Conservation (phyloP, 306 rosid species). For the Sophora flavescens region DNA sequence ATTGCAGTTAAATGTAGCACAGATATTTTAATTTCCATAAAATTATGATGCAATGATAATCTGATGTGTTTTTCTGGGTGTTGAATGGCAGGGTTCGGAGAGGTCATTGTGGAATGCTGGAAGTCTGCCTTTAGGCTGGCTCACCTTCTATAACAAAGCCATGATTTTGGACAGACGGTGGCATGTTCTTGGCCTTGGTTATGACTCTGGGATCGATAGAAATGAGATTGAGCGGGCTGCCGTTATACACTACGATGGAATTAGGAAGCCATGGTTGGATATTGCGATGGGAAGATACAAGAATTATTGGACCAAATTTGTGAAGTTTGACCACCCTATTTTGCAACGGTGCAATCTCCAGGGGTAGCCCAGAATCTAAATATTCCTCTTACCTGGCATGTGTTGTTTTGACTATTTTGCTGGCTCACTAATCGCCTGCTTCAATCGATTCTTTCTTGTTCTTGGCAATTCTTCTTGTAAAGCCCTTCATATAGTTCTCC, state of each 20-base stretch:
- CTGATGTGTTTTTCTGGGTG: constrained; percentile 40
- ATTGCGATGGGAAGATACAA: constrained; percentile 74
- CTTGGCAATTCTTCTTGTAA: constrained; percentile 69
- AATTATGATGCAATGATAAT: constrained; percentile 22
- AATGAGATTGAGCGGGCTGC: constrained; percentile 74
- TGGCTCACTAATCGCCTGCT: constrained; percentile 48
- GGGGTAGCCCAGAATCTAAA: constrained; percentile 51
- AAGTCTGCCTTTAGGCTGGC: constrained; percentile 92
- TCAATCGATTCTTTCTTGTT: constrained; percentile 60
- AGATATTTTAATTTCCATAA: constrained; percentile 7
- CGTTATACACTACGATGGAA: constrained; percentile 89
- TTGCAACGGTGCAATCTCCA: constrained; percentile 93
- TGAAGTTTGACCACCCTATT: constrained; percentile 67
- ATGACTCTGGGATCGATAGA: constrained; percentile 53
- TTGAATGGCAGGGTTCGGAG: constrained; percentile 67
- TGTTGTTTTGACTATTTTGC: constrained; percentile 32
- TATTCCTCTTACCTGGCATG: constrained; percentile 22
- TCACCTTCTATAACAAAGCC: constrained; percentile 79
- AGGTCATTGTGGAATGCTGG: constrained; percentile 78
- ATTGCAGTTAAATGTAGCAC: constrained; percentile 33
- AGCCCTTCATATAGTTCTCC: constrained; percentile 50
- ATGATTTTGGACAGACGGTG: constrained; percentile 76
- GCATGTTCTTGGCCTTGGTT: constrained; percentile 91
- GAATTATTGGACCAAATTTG: constrained; percentile 74
- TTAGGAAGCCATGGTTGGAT: constrained; percentile 96